phyloP scores from a whole-genome alignment of 2,329 filamentous ascomycete genomes.

The Mariannaea sp. region DNA sequence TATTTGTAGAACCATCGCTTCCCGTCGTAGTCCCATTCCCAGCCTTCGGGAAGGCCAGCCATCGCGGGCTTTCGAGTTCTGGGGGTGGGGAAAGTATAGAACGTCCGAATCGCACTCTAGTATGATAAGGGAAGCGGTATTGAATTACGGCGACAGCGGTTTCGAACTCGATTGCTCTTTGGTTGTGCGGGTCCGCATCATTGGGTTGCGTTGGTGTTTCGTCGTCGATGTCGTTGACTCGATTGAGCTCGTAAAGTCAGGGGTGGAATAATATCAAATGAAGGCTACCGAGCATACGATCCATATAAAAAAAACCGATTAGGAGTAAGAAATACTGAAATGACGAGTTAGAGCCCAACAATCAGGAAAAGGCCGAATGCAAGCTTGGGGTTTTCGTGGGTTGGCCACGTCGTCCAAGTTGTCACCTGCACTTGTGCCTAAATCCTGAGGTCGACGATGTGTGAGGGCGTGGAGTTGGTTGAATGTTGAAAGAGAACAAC shows the following conservation, averaged over 20 bases:
- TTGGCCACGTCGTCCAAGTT: slow-evolving; percentile 13
- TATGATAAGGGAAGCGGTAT: not conserved
- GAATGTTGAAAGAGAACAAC: not conserved
- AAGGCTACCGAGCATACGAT: too few relatives aligned
- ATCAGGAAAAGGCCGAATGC: not conserved
- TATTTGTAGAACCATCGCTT: slow-evolving; percentile 62
- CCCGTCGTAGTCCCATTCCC: slow-evolving; percentile 64
- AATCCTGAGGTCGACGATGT: slow-evolving; percentile 16
- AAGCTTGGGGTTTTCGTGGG: slow-evolving; percentile 1
- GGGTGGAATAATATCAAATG: not conserved
- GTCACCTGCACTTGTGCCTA: slow-evolving; percentile 16
- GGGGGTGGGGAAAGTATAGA: not conserved
- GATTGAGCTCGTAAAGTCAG: not conserved
- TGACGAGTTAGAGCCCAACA: not conserved
- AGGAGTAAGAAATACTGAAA: too few relatives aligned
- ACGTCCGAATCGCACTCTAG: slow-evolving; percentile 8
- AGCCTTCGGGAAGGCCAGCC: slow-evolving; percentile 54
- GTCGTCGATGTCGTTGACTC: not conserved
- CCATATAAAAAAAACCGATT: too few relatives aligned
- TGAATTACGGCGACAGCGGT: not conserved
- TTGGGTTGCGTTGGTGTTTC: slow-evolving; percentile 9
- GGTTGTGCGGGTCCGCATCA: slow-evolving; percentile 13
- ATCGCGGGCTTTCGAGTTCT: slow-evolving; percentile 24
- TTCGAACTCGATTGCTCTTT: slow-evolving; percentile 1
- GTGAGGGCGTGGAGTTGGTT: not conserved